These are phyloP conservation scores for Xylaria palmicola DNA, from an alignment of 495 filamentous ascomycete genomes.

Conservation along the genomic window DNA sequence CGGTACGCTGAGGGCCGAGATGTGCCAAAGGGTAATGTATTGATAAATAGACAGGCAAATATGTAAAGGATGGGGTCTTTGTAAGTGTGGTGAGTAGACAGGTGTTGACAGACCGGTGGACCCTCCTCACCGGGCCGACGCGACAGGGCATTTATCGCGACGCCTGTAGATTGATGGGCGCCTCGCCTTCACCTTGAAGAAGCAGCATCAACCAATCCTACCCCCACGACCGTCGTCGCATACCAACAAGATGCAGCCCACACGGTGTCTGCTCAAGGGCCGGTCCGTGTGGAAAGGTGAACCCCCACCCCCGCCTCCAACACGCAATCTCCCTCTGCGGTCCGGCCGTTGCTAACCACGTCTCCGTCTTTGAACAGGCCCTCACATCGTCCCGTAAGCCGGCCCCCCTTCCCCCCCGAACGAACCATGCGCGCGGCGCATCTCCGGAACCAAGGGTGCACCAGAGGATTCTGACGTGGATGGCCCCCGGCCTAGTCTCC, in stretches of 20 bases:
- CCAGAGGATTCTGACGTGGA: neutral
- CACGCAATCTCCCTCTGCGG: neutral
- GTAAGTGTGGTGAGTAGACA: too few species aligned
- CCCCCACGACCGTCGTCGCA: constrained; percentile 2
- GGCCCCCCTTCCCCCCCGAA: neutral
- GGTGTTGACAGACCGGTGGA: neutral
- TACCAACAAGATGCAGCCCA: constrained; percentile 50
- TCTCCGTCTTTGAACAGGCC: constrained; percentile 44
- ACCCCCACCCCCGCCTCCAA: neutral
- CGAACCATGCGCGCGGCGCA: too few species aligned
- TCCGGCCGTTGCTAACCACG: neutral
- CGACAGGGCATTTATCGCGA: constrained; percentile 19
- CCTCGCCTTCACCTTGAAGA: too few species aligned
- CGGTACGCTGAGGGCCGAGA: too few species aligned
- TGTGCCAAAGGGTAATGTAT: neutral
- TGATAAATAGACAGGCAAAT: neutral
- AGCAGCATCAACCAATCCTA: neutral
- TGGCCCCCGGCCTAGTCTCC: constrained; percentile 49
- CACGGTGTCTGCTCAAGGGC: constrained; percentile 48
- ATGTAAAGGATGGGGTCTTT: neutral
- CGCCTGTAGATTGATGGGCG: neutral
- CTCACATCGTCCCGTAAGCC: constrained; percentile 71
- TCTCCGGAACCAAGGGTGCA: too few species aligned
- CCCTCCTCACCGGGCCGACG: neutral
- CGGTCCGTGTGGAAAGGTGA: constrained; percentile 61